Percentiles rank a stretch among this genome's conserved stretches.
Conservation (phyloP, 441 rosid species). For the Dalechampia spathulata region DNA sequence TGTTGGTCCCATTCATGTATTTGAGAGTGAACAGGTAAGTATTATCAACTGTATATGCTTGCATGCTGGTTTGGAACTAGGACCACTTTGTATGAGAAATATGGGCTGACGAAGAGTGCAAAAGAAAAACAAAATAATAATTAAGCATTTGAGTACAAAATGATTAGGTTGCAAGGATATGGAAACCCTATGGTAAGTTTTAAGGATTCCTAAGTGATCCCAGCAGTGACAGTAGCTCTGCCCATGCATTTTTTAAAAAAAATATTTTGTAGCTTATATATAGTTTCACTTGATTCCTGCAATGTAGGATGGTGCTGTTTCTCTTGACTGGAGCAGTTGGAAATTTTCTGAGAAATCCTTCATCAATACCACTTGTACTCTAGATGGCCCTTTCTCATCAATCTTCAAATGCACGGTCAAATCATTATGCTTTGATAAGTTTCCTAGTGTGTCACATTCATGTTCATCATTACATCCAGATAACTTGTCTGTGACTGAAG, state of each 20-base stretch:
- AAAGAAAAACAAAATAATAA: neutral
- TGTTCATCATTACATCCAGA: constrained; percentile 23
- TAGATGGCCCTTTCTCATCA: constrained; percentile 27
- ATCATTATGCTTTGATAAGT: constrained; percentile 35
- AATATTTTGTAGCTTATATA: neutral
- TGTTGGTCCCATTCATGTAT: constrained; percentile 83
- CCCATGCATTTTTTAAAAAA: neutral
- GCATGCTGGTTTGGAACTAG: neutral
- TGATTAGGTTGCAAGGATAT: neutral
- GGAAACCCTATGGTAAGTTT: neutral
- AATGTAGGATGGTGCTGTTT: constrained; percentile 36
- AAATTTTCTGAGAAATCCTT: constrained; percentile 35
- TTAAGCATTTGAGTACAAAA: neutral
- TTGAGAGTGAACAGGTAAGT: constrained; percentile 60
- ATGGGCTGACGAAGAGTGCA: too few species aligned
- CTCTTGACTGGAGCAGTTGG: constrained; percentile 81
- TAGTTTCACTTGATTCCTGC: constrained; percentile 10
- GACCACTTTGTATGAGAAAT: neutral
- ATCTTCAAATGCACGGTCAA: constrained; percentile 23
- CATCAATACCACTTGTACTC: constrained; percentile 9
- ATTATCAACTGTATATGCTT: constrained; percentile 4
- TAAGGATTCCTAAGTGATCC: neutral
- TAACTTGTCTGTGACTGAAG: constrained; percentile 22
- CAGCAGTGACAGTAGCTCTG: neutral
- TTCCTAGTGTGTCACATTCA: constrained; percentile 16